Base-by-base conservation (phyloP, 305 asterid genomes). In the Plantago coronopus region DNA sequence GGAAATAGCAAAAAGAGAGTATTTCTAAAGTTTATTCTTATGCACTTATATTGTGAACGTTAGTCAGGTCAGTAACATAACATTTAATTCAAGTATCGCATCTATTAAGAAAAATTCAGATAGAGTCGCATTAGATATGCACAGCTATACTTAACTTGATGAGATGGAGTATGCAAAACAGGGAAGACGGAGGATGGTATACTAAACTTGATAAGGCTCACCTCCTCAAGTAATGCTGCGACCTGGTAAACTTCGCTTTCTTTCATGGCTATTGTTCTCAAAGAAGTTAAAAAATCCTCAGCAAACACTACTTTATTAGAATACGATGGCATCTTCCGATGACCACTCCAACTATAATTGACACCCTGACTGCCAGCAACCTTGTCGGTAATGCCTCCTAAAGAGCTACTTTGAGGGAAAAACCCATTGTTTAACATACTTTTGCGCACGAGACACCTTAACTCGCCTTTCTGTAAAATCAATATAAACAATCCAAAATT, bases 261-360 rank as follows among this genome's bases (percentile, higher is more conserved):
- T 67, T 79, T 86, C 96, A 86, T 86, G 73, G 95, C 74, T 59
- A 88, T 70, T 22, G 98, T 84, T 76, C 95, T 83, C 75, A 91
- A 69, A 66, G 95, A 81, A 57, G 88, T 75, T 80, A 91, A 75
- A 72, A 86, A 86, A 25, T 81, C 81, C 62, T 83, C 96, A 1
- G 98, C 95, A 58, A 91, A 91, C 70, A 91, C 82, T 40, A 88
- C 90, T 59, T 79, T 80, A 71, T 72, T 65, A 42, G 67, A 22
- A 66, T 88, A 91, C 42, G 95, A 78, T 34, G 96, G 94, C 31
- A 58, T 68, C 69, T 79, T 86, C 69, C 95, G 95, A 54, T 68
- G 67, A 46, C 94, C 95, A 50, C 93, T 86, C 95, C 95, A 86
- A 65, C 89, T 91, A 66, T 81, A 86, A 58, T 70, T 76, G 51